A percentile compares a stretch with the other conserved stretches of the same genome.
These are phyloP conservation scores for Fragilaria radians DNA, from an alignment of 108 stramenopile species.

Conservation along the genomic window DNA sequence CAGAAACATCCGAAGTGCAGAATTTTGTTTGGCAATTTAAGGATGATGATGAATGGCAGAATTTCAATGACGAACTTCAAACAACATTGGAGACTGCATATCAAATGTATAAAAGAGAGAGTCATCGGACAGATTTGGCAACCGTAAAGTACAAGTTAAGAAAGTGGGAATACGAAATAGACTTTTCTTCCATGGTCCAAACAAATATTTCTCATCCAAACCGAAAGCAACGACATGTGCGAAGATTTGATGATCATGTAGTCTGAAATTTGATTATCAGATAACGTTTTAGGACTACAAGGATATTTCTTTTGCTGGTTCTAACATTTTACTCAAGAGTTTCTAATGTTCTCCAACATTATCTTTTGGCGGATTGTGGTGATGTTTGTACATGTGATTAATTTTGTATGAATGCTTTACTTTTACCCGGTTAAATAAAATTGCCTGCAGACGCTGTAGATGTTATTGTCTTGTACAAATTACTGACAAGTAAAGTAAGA, in stretches of 20 bases:
- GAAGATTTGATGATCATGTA: not conserved
- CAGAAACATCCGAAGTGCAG: not conserved
- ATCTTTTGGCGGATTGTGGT: too few species aligned
- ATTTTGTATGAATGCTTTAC: too few species aligned
- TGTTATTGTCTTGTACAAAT: too few species aligned
- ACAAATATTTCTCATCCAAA: constrained; percentile 3
- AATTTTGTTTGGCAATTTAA: not conserved
- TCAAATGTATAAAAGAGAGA: not conserved
- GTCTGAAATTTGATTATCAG: too few species aligned
- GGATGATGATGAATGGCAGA: not conserved
- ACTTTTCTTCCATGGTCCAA: not conserved
- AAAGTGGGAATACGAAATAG: constrained; percentile 3
- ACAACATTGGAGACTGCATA: not conserved
- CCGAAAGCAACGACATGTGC: not conserved
- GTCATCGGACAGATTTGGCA: not conserved
- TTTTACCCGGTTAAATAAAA: too few species aligned
- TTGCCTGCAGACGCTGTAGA: too few species aligned
- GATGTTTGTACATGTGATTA: too few species aligned
- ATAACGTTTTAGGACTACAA: too few species aligned
- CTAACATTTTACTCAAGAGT: too few species aligned
- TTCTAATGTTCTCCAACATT: too few species aligned
- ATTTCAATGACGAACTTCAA: not conserved
- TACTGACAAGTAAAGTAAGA: too few species aligned
- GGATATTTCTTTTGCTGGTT: too few species aligned
- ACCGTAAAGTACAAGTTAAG: not conserved